Percentiles rank a stretch among this genome's conserved stretches.
Evolutionary conservation across 2,329 filamentous ascomycete genomes (phyloP).

Genomic region (Botryotinia calthae): DNA sequence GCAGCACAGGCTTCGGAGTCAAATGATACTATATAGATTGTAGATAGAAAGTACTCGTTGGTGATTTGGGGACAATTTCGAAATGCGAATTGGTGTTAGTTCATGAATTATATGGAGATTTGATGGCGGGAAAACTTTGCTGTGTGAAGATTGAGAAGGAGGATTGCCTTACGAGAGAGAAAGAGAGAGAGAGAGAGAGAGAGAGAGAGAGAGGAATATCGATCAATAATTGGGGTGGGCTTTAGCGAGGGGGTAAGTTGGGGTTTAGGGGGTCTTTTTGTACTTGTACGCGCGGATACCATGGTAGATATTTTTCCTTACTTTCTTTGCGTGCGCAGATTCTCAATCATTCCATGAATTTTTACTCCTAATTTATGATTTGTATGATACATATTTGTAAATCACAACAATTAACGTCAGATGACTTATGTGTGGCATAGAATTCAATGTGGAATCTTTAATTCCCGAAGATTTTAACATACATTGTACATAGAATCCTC

Average conservation of each 20-base stretch:
- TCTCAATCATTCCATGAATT: neutral
- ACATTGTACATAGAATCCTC: too few species aligned
- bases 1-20: neutral
- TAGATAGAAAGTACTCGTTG: neutral
- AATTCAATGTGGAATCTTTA: neutral
- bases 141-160: neutral
- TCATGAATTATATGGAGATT: fast-evolving
- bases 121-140: fast-evolving
- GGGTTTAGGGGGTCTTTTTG: neutral
- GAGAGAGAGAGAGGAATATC: too few species aligned
- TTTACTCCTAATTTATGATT: neutral
- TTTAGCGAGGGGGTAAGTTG: neutral
- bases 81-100: neutral
- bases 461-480: too few species aligned
- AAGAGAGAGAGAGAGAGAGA: too few species aligned
- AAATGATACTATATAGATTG: neutral
- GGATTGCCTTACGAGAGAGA: too few species aligned
- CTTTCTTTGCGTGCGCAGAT: too few species aligned
- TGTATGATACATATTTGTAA: neutral
- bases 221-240: neutral
- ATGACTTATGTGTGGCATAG: neutral
- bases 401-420: neutral
- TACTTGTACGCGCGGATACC: too few species aligned
- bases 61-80: neutral
- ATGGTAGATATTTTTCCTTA: neutral